phyloP scores from a whole-genome alignment of 768 basidiomycete species.

The Leccinum ochraceum region DNA sequence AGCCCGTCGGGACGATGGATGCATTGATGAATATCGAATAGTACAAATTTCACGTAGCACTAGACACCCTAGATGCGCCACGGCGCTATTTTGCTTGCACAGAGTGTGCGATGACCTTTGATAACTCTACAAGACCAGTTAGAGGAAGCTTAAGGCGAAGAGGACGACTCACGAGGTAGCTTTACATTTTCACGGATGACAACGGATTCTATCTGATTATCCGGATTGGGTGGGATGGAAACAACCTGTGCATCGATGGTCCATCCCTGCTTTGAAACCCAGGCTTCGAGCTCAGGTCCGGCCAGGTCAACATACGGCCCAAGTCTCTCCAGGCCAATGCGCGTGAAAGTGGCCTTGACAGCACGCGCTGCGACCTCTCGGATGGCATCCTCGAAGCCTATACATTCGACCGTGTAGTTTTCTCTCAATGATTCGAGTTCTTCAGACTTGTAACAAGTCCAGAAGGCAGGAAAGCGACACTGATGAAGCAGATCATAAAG shows the following conservation, averaged over 20 bases:
- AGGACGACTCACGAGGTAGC: constrained; percentile 64
- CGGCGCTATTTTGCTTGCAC: constrained; percentile 48
- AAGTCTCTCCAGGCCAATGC: constrained; percentile 66
- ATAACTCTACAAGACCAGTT: constrained; percentile 52
- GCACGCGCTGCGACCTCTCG: constrained; percentile 76
- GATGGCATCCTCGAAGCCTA: constrained; percentile 83
- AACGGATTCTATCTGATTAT: constrained; percentile 86
- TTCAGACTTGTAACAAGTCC: constrained; percentile 71
- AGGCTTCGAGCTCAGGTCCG: constrained; percentile 61
- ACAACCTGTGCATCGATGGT: constrained; percentile 59
- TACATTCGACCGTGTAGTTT: constrained; percentile 83
- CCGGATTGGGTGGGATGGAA: constrained; percentile 75
- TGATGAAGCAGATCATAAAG: constrained; percentile 74
- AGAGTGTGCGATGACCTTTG: constrained; percentile 75
- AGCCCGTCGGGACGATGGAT: neutral
- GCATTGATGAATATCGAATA: too few relatives aligned
- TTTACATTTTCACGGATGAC: constrained; percentile 83
- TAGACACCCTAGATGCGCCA: constrained; percentile 5
- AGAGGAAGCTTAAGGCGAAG: neutral
- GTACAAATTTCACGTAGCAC: neutral
- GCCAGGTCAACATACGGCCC: constrained; percentile 69
- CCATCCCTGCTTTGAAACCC: constrained; percentile 71
- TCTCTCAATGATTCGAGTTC: constrained; percentile 72
- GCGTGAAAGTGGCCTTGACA: constrained; percentile 75
- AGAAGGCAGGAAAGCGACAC: constrained; percentile 88